Evolutionary conservation across 768 basidiomycete species (phyloP).

Genomic region (Gloeophyllum trabeum): DNA sequence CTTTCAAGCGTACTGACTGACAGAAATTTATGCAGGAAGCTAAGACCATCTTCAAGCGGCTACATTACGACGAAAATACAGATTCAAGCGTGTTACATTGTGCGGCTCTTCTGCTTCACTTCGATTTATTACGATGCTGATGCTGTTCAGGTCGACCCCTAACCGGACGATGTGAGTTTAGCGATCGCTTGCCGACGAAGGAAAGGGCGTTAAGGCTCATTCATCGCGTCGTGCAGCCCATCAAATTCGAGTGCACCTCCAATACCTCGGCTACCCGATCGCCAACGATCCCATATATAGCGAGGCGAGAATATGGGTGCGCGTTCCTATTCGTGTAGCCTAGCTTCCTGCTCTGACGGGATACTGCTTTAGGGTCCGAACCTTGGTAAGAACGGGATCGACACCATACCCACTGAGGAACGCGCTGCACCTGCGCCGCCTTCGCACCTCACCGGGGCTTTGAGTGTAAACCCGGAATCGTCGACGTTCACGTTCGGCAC

Average conservation of each 20-base stretch:
- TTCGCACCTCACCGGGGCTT: constrained; percentile 3
- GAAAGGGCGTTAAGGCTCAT: neutral
- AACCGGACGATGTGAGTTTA: constrained; percentile 80
- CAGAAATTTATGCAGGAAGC: constrained; percentile 34
- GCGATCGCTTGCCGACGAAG: constrained; percentile 1
- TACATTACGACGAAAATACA: constrained; percentile 71
- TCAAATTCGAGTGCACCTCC: constrained; percentile 94
- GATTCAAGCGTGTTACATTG: constrained; percentile 85
- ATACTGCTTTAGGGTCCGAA: constrained; percentile 45
- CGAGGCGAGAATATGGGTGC: constrained; percentile 65
- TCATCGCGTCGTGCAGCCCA: constrained; percentile 49
- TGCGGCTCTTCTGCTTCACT: constrained; percentile 15
- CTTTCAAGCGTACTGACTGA: neutral
- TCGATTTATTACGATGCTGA: constrained; percentile 4
- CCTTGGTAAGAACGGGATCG: constrained; percentile 73
- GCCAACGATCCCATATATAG: constrained; percentile 95
- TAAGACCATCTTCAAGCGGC: constrained; percentile 76
- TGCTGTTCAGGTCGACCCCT: constrained; percentile 57
- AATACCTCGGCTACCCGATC: constrained; percentile 88
- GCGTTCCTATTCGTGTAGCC: constrained; percentile 9
- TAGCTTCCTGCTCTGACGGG: neutral
- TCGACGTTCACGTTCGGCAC: constrained; percentile 10
- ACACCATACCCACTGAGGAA: constrained; percentile 55
- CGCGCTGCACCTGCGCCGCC: constrained; percentile 52
- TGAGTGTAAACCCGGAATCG: constrained; percentile 35